Percentiles rank a stretch among this genome's conserved stretches.
Evolutionary conservation across 129 eudicot genomes (phyloP).

Genomic region (Kitagawia praeruptora): DNA sequence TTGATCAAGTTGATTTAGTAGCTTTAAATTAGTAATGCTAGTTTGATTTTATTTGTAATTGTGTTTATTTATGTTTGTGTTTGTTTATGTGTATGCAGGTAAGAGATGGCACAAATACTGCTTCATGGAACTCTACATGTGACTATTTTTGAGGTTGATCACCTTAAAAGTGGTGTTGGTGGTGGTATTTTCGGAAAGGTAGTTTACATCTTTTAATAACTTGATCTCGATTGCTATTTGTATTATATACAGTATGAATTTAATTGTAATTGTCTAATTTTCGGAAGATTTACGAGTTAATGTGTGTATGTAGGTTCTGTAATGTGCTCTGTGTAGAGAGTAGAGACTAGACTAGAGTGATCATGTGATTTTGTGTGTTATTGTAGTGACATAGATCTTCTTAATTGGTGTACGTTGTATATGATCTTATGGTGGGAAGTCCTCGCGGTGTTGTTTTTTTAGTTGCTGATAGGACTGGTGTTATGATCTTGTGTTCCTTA

Average conservation of each 20-base stretch:
- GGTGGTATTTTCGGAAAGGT: conserved; percentile 39
- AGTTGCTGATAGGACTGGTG: not conserved
- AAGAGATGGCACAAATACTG: conserved; percentile 38
- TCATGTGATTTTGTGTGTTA: not conserved
- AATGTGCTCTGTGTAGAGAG: not conserved
- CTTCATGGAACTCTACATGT: conserved; percentile 76
- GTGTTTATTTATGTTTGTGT: not conserved
- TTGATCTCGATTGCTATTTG: not conserved
- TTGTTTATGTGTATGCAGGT: conserved; percentile 10
- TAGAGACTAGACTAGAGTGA: not conserved
- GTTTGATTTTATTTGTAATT: not conserved
- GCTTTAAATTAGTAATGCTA: not conserved
- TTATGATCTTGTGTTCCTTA: not conserved
- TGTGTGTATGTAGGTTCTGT: not conserved
- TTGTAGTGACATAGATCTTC: not conserved
- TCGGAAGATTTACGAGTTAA: not conserved
- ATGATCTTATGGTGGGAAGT: no score
- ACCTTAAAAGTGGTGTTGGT: conserved; percentile 30
- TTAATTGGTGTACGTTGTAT: no score
- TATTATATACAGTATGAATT: not conserved
- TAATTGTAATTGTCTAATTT: not conserved
- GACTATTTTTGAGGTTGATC: conserved; percentile 58
- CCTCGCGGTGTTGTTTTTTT: not conserved
- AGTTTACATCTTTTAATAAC: not conserved
- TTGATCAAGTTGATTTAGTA: not conserved